A percentile compares a stretch with the other conserved stretches of the same genome.
Conservation (phyloP, 2,329 filamentous ascomycete species). For the Ambrosiella beaveri region DNA sequence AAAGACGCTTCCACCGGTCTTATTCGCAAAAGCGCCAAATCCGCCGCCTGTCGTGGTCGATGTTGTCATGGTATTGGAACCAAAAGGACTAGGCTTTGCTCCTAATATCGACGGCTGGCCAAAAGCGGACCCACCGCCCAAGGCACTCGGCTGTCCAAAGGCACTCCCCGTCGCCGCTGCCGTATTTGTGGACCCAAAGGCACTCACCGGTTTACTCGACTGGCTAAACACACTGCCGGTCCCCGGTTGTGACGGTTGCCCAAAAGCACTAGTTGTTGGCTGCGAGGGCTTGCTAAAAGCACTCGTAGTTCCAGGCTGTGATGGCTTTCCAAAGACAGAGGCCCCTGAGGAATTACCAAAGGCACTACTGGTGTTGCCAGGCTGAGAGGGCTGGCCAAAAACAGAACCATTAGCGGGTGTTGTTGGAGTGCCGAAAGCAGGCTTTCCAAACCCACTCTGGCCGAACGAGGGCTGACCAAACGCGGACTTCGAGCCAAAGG, state of each 20-base stretch:
- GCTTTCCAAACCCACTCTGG: constrained; percentile 9
- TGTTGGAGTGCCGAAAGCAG: constrained; percentile 5
- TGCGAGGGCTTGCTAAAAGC: constrained; percentile 22
- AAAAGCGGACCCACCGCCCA: constrained; percentile 21
- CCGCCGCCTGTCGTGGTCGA: constrained; percentile 9
- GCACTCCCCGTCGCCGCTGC: constrained; percentile 22
- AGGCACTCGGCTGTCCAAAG: constrained; percentile 20
- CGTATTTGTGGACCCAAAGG: constrained; percentile 23
- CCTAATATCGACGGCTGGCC: constrained; percentile 8
- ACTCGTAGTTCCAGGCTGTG: constrained; percentile 21
- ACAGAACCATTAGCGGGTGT: constrained; percentile 15
- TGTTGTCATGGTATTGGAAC: constrained; percentile 3
- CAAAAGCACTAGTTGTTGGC: constrained; percentile 25
- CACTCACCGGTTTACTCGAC: constrained; percentile 19
- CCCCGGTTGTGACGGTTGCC: constrained; percentile 20
- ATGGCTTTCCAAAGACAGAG: constrained; percentile 24
- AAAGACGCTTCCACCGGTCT: constrained; percentile 18
- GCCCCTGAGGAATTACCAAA: constrained; percentile 21
- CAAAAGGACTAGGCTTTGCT: constrained; percentile 13
- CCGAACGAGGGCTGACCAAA: constrained; percentile 18
- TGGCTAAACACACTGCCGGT: constrained; percentile 19
- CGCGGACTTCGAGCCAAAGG: constrained; percentile 22
- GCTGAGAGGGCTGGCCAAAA: constrained; percentile 22
- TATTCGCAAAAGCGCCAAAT: constrained; percentile 21
- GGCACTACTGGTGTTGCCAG: constrained; percentile 23